Evolutionary conservation across 805 yeast species (phyloP).

Genomic region (Phaffomyces antillensis): DNA sequence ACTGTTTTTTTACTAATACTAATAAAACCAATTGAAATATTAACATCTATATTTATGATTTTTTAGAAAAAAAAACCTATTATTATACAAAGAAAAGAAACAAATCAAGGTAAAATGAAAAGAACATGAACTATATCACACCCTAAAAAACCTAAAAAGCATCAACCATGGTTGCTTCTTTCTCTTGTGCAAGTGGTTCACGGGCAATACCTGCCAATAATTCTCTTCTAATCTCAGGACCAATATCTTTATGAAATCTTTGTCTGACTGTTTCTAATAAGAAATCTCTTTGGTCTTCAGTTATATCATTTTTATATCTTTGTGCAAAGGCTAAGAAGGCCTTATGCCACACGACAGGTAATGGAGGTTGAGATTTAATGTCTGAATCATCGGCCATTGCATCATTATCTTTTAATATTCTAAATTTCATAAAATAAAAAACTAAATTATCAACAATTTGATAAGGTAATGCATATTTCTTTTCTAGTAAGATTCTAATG

Average conservation of each 20-base stretch:
- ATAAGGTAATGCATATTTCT: constrained; percentile 94
- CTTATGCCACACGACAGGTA: constrained; percentile 97
- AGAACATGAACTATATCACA: too few relatives aligned
- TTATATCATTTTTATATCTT: constrained; percentile 92
- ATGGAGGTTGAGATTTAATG: constrained; percentile 27
- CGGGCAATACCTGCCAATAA: constrained; percentile 79
- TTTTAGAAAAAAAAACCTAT: too few relatives aligned
- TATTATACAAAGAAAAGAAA: too few relatives aligned
- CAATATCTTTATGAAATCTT: constrained; percentile 80
- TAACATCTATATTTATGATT: too few relatives aligned
- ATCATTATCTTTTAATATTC: constrained; percentile 42
- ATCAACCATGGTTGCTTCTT: constrained; percentile 26
- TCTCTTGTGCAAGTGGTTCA: constrained; percentile 27
- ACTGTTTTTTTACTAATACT: too few relatives aligned
- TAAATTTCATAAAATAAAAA: constrained; percentile 87
- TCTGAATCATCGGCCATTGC: constrained; percentile 32
- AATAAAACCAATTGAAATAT: too few relatives aligned
- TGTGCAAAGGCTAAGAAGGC: constrained; percentile 92
- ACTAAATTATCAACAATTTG: constrained; percentile 94
- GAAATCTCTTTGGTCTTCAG: constrained; percentile 97
- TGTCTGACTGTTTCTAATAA: constrained; percentile 84
- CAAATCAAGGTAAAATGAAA: too few relatives aligned
- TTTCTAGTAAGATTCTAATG: constrained; percentile 82
- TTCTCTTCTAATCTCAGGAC: constrained; percentile 93
- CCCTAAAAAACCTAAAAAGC: constrained; percentile 13